phyloP scores from a whole-genome alignment of 345 rosid genomes.

The Rhizophora apiculata region DNA sequence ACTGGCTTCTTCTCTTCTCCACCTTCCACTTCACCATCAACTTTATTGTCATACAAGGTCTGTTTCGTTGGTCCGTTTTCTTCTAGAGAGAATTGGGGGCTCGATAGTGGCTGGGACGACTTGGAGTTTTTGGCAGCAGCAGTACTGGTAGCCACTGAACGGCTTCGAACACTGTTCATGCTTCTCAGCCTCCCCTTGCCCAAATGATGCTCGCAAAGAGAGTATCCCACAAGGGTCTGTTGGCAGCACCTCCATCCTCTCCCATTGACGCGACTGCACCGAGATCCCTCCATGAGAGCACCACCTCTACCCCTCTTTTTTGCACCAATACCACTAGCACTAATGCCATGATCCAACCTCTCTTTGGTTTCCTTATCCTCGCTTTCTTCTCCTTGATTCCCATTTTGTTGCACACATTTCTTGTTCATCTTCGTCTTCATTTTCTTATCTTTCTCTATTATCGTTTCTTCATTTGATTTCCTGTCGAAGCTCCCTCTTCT shows the following conservation, averaged over 20 bases:
- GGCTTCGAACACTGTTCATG: conserved; percentile 46
- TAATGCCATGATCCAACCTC: background rate
- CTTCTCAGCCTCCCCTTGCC: conserved; percentile 94
- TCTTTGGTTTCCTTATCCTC: conserved; percentile 1
- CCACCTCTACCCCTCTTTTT: conserved; percentile 57
- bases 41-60: background rate
- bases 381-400: conserved; percentile 7
- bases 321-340: conserved; percentile 1
- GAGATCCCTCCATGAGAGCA: conserved; percentile 70
- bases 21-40: conserved; percentile 1
- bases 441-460: conserved; percentile 23
- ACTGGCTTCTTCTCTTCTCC: conserved; percentile 25
- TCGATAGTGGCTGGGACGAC: conserved; percentile 6
- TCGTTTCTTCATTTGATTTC: conserved; percentile 12
- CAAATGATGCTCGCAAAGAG: conserved; percentile 92
- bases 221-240: conserved; percentile 88
- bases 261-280: conserved; percentile 96
- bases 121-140: background rate
- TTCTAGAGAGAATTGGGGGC: background rate
- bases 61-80: conserved; percentile 6
- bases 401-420: conserved; percentile 18
- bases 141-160: conserved; percentile 10
- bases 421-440: conserved; percentile 47
- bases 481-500: conserved; percentile 45
- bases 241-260: conserved; percentile 98